Evolutionary conservation across 257 asterid species (phyloP).

Genomic region (Solanum lycopersicoides): DNA sequence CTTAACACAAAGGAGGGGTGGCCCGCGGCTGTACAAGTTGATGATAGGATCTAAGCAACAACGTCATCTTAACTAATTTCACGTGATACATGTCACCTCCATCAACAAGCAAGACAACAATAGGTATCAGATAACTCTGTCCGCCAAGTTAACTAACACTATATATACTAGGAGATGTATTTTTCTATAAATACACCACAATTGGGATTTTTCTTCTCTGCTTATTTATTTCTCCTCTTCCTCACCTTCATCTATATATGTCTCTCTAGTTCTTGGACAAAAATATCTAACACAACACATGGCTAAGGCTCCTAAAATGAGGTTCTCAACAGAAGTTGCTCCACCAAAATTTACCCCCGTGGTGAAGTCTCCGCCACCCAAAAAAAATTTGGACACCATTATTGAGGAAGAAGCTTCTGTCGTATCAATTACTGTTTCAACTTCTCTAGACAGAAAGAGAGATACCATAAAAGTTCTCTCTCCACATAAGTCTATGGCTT

Average conservation of each 20-base stretch:
- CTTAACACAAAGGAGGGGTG: constrained; percentile 12
- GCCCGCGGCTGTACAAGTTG: neutral
- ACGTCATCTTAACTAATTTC: neutral
- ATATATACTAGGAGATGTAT: constrained; percentile 8
- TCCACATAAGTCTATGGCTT: neutral
- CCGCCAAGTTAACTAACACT: neutral
- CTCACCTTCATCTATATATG: neutral
- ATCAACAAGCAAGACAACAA: no score
- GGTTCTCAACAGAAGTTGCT: constrained; percentile 46
- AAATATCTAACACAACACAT: neutral
- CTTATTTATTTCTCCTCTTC: neutral
- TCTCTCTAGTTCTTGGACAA: neutral
- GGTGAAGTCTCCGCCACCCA: constrained; percentile 26
- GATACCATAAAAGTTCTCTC: constrained; percentile 6
- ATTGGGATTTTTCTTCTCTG: neutral
- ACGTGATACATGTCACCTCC: neutral
- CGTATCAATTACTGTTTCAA: constrained; percentile 6
- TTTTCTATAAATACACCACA: constrained; percentile 12
- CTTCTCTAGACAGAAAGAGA: neutral
- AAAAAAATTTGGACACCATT: constrained; percentile 39
- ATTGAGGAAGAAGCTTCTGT: constrained; percentile 43
- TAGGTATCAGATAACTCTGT: neutral
- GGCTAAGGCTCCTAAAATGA: constrained; percentile 26
- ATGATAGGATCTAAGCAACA: constrained; percentile 1
- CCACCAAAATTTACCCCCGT: constrained; percentile 35